Evolutionary conservation across 495 filamentous ascomycete genomes (phyloP).

Genomic region (Lasiosphaeria miniovina): DNA sequence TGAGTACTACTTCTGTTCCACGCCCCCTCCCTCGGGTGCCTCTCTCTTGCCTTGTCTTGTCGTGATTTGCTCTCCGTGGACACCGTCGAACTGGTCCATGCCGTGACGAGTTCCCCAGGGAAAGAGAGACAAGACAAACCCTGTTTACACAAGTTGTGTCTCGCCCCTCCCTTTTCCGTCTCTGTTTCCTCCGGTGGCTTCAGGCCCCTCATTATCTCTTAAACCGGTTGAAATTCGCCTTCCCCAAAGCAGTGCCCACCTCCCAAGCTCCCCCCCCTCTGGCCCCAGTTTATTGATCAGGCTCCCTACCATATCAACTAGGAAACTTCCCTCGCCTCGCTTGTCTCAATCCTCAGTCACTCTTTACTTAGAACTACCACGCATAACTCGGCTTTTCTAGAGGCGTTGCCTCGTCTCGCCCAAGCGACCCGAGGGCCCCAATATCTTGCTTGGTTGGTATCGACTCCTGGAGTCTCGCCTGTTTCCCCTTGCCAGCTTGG

Average conservation of each 20-base stretch:
- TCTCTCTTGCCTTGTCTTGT: conserved; percentile 10
- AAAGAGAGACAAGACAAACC: conserved; percentile 15
- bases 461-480: neutral
- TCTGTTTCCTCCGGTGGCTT: neutral
- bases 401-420: neutral
- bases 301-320: conserved; percentile 18
- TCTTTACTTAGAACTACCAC: conserved; percentile 31
- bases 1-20: conserved; percentile 7
- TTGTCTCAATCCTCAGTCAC: conserved; percentile 43
- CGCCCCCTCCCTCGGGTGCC: conserved; percentile 6
- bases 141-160: conserved; percentile 20
- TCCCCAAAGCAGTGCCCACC: conserved; percentile 19
- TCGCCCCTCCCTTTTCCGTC: conserved; percentile 17
- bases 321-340: conserved; percentile 15
- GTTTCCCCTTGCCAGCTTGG: neutral
- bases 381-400: neutral
- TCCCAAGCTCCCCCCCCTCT: conserved; percentile 15
- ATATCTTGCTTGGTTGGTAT: neutral
- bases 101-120: conserved; percentile 9
- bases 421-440: neutral
- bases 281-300: conserved; percentile 21
- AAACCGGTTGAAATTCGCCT: conserved; percentile 26
- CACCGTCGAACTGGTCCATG: conserved; percentile 2
- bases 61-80: conserved; percentile 14
- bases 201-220: conserved; percentile 26